Evolutionary conservation across 345 rosid species (phyloP).

Genomic region (Brassica juncea): DNA sequence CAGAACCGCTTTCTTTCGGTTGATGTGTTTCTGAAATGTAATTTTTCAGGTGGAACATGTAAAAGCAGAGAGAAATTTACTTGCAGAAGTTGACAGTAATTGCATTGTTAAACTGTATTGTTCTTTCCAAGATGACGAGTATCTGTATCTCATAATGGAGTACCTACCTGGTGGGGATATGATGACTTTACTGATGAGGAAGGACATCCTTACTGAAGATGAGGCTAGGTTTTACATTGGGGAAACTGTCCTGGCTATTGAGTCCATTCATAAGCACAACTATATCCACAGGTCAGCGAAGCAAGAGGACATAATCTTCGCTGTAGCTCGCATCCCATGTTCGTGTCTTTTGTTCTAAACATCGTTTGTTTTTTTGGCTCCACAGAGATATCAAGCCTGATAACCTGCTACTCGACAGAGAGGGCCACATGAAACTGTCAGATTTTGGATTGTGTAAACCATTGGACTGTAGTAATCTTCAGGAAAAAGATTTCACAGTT

Average conservation of each 20-base stretch:
- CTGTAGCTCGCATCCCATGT: not conserved
- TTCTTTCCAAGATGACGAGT: slow-evolving; percentile 97
- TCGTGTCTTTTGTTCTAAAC: not conserved
- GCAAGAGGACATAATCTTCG: not conserved
- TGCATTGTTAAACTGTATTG: slow-evolving; percentile 94
- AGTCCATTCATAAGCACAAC: slow-evolving; percentile 93
- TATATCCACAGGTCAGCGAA: slow-evolving; percentile 86
- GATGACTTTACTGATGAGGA: slow-evolving; percentile 98
- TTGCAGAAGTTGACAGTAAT: slow-evolving; percentile 97
- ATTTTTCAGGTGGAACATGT: slow-evolving; percentile 90
- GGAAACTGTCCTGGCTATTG: slow-evolving; percentile 95
- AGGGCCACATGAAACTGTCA: slow-evolving; percentile 94
- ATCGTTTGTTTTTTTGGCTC: not conserved
- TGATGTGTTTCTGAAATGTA: slow-evolving; percentile 26
- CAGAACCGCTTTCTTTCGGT: not conserved
- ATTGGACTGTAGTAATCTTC: slow-evolving; percentile 91
- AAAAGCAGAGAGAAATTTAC: slow-evolving; percentile 95
- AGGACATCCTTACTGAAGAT: slow-evolving; percentile 87
- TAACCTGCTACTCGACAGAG: slow-evolving; percentile 88
- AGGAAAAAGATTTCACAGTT: slow-evolving; percentile 82
- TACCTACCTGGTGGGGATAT: slow-evolving; percentile 99
- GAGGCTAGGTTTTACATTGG: slow-evolving; percentile 97
- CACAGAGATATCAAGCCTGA: slow-evolving; percentile 96
- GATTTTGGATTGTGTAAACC: slow-evolving; percentile 99
- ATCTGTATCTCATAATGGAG: slow-evolving; percentile 90